Conservation (phyloP, 768 basidiomycete genomes). For the Amanita jacksonii region DNA sequence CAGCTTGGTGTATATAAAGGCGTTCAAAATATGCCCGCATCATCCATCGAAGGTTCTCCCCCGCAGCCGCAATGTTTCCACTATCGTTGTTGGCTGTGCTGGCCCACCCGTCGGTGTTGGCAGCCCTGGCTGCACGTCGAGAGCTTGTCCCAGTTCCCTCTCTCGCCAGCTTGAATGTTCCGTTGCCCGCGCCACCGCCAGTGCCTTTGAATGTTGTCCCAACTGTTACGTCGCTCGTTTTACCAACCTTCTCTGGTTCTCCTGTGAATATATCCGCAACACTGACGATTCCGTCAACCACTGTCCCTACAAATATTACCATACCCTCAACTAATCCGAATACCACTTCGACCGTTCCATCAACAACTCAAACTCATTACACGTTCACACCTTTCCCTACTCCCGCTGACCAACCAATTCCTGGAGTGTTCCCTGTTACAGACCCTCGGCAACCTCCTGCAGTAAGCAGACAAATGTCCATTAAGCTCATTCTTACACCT, state of each 20-base stretch:
- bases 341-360: not conserved
- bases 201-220: not conserved
- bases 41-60: not conserved
- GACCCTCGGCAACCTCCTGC: constrained; percentile 51
- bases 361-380: constrained; percentile 12
- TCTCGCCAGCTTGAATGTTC: not conserved
- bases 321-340: not conserved
- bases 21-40: not conserved
- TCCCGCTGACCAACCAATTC: constrained; percentile 44
- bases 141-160: not conserved
- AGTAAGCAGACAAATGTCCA: constrained; percentile 19
- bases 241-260: not conserved
- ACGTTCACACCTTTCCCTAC: constrained; percentile 54
- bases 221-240: constrained; percentile 2
- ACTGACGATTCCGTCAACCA: not conserved
- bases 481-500: not conserved
- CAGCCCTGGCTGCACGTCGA: constrained; percentile 1
- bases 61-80: not conserved
- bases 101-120: constrained; percentile 8
- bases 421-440: constrained; percentile 42
- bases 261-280: not conserved
- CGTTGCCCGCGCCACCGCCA: not conserved
- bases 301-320: not conserved
- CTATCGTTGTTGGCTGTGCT: constrained; percentile 1
- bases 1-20: not conserved